Conservation (phyloP, 441 rosid genomes). For the Populus hybrid region DNA sequence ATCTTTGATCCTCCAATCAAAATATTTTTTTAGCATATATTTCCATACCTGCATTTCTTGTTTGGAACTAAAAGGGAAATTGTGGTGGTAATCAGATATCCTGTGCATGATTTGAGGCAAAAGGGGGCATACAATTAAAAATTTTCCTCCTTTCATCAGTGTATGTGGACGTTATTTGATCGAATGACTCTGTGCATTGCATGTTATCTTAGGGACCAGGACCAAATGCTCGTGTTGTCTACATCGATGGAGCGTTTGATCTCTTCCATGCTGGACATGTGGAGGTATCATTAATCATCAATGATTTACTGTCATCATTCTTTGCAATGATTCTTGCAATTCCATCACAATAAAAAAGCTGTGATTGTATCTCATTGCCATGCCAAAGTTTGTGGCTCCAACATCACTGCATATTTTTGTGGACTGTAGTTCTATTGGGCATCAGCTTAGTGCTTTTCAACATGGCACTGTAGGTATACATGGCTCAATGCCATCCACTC, state of each 20-base stretch:
- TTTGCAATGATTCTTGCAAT: not conserved
- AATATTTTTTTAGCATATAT: not conserved
- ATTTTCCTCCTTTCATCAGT: not conserved
- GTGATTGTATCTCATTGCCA: not conserved
- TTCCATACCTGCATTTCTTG: not conserved
- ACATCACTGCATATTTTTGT: not conserved
- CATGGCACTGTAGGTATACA: no score
- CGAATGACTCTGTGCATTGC: not conserved
- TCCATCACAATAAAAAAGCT: not conserved
- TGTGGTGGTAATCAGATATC: not conserved
- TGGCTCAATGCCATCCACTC: no score
- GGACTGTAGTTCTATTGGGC: not conserved
- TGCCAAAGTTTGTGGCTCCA: not conserved
- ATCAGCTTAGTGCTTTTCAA: not conserved
- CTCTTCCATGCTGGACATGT: conserved; percentile 99
- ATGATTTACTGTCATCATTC: not conserved
- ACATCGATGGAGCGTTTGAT: conserved; percentile 90
- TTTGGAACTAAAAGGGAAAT: not conserved
- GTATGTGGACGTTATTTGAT: conserved; percentile 6
- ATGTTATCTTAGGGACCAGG: conserved; percentile 64
- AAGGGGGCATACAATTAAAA: not conserved
- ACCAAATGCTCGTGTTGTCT: conserved; percentile 76
- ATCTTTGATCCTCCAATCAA: not conserved
- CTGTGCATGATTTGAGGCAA: not conserved
- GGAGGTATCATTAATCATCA: conserved; percentile 48